These are phyloP conservation scores for Microbotryomycetes sp. DNA, from an alignment of 1,284 basidiomycete genomes.

Conservation along the genomic window DNA sequence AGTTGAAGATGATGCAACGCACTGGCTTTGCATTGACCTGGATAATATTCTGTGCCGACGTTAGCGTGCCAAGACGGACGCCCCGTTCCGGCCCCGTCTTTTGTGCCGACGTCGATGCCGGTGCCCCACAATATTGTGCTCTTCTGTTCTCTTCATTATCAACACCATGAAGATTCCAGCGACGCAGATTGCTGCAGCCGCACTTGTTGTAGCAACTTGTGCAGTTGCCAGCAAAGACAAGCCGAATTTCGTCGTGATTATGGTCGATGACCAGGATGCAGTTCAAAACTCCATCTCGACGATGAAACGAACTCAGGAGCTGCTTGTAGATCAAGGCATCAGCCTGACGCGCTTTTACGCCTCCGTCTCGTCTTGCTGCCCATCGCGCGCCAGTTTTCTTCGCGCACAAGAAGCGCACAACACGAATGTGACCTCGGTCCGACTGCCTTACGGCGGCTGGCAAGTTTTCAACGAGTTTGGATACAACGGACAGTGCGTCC, in stretches of 20 bases:
- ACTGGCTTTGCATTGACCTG: not conserved
- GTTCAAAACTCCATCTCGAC: conserved; percentile 8
- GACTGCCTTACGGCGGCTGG: not conserved
- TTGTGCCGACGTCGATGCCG: not conserved
- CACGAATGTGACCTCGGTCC: not conserved
- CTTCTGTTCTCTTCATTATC: not conserved
- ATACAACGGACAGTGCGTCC: conserved; percentile 13
- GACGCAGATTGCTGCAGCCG: not conserved
- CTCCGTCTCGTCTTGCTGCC: conserved; percentile 29
- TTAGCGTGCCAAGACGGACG: not conserved
- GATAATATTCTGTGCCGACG: not conserved
- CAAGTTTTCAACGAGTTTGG: not conserved
- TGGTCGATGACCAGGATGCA: conserved; percentile 27
- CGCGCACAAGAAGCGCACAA: conserved; percentile 20
- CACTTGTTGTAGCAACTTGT: not conserved
- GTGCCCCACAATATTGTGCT: not conserved
- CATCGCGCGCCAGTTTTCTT: conserved; percentile 33
- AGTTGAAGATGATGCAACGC: not conserved
- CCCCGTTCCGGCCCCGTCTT: too few relatives aligned
- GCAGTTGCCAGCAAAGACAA: not conserved
- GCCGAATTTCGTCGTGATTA: conserved; percentile 24
- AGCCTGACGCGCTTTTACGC: conserved; percentile 12
- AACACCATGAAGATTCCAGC: not conserved
- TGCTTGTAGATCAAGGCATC: conserved; percentile 6
- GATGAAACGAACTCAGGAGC: conserved; percentile 1